These are phyloP conservation scores for Fomitopsis pinicola DNA, from an alignment of 1,284 basidiomycete genomes.

Conservation along the genomic window DNA sequence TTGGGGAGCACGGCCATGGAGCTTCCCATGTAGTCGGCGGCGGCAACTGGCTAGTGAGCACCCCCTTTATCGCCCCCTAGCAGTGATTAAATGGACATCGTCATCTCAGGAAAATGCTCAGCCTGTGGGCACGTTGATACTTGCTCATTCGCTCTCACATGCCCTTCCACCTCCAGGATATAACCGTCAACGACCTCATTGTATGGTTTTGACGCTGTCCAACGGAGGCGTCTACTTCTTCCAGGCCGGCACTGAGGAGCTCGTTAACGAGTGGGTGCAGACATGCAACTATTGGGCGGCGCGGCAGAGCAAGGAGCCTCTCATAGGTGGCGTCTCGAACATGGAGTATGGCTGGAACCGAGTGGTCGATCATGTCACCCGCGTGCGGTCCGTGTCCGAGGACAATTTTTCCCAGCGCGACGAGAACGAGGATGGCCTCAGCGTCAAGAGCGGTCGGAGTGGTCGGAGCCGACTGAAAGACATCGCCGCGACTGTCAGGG, in stretches of 20 bases:
- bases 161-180: constrained; percentile 90
- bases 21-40: constrained; percentile 76
- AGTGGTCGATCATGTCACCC: constrained; percentile 49
- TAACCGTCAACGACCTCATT: constrained; percentile 84
- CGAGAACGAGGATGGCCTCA: constrained; percentile 51
- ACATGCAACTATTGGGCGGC: constrained; percentile 99
- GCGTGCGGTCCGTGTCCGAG: constrained; percentile 49
- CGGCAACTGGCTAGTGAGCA: constrained; percentile 91
- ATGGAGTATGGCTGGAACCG: constrained; percentile 99
- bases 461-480: constrained; percentile 65
- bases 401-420: constrained; percentile 52
- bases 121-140: constrained; percentile 72
- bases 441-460: constrained; percentile 67
- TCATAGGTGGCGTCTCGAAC: constrained; percentile 93
- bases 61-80: constrained; percentile 10
- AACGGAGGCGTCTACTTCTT: constrained; percentile 92
- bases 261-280: constrained; percentile 96
- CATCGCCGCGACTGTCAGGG: constrained; percentile 56
- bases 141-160: constrained; percentile 88
- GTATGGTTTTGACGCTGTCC: constrained; percentile 91
- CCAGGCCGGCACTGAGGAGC: constrained; percentile 95
- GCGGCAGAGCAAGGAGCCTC: constrained; percentile 86
- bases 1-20: constrained; percentile 65
- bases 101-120: constrained; percentile 73
- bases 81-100: background rate